Percentiles rank a stretch among this genome's conserved stretches.
These are phyloP conservation scores for Sclerotinia glacialis DNA, from an alignment of 2,329 filamentous ascomycete species.

Conservation along the genomic window DNA sequence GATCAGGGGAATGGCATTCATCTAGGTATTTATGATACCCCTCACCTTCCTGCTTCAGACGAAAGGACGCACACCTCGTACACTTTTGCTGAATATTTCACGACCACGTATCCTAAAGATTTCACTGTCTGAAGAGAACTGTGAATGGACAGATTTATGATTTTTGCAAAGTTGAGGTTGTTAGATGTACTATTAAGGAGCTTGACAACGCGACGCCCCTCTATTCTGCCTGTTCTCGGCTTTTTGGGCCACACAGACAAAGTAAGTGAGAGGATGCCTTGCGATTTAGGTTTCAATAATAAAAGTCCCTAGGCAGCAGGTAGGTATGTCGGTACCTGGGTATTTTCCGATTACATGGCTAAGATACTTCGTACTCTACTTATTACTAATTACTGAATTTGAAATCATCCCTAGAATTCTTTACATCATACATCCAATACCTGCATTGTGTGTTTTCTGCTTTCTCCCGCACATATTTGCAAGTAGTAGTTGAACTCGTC, in stretches of 20 bases:
- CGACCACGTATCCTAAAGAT: constrained; percentile 16
- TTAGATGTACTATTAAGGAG: constrained; percentile 6
- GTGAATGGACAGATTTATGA: constrained; percentile 15
- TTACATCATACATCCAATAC: not conserved
- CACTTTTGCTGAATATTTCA: constrained; percentile 10
- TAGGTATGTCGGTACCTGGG: not conserved
- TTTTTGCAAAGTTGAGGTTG: not conserved
- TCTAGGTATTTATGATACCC: constrained; percentile 18
- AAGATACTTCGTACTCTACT: not conserved
- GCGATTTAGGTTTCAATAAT: constrained; percentile 13
- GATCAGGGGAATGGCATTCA: constrained; percentile 21
- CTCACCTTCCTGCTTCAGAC: constrained; percentile 21
- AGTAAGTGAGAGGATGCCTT: constrained; percentile 4
- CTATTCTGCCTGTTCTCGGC: constrained; percentile 20
- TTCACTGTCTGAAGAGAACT: not conserved
- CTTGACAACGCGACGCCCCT: constrained; percentile 20
- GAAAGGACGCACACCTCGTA: constrained; percentile 20
- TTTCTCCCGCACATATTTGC: not conserved
- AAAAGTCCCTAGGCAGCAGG: not conserved
- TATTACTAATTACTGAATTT: not conserved
- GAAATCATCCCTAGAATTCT: not conserved
- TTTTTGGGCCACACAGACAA: not conserved
- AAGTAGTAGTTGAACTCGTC: not conserved
- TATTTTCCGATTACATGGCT: too few relatives aligned
- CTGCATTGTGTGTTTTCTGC: not conserved